phyloP scores from a whole-genome alignment of 169 alveolate genomes.

The Plasmodium knowlesi region DNA sequence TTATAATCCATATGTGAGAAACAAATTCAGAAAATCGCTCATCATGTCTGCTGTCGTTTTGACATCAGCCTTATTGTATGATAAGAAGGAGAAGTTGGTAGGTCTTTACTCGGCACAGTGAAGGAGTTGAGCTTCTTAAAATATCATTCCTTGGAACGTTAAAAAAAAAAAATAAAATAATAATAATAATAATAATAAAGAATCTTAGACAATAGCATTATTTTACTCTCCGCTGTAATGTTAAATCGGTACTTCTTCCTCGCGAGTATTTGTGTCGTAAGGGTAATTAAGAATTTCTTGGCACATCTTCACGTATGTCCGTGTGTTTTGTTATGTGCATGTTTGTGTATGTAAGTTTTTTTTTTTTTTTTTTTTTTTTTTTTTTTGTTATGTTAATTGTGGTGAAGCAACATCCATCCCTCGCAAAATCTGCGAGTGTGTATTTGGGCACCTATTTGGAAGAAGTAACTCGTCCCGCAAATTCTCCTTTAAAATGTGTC shows the following conservation, averaged over 20 bases:
- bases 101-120: neutral
- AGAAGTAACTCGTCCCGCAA: neutral
- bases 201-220: neutral
- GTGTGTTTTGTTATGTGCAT: neutral
- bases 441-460: neutral
- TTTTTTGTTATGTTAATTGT: neutral
- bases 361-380: neutral
- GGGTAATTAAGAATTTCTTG: neutral
- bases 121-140: neutral
- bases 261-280: neutral
- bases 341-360: too few relatives aligned
- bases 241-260: neutral
- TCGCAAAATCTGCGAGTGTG: neutral
- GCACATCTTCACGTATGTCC: neutral
- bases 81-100: constrained; percentile 14
- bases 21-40: constrained; percentile 29
- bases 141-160: neutral
- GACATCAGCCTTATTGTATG: constrained; percentile 41
- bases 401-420: neutral
- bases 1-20: neutral
- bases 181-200: too few relatives aligned
- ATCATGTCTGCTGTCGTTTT: constrained; percentile 22
- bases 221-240: neutral
- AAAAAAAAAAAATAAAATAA: constrained; percentile 5
- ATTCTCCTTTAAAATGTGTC: neutral